Evolutionary conservation across 140 eudicot genomes (phyloP).

Genomic region (Erigeron philadelphicus): DNA sequence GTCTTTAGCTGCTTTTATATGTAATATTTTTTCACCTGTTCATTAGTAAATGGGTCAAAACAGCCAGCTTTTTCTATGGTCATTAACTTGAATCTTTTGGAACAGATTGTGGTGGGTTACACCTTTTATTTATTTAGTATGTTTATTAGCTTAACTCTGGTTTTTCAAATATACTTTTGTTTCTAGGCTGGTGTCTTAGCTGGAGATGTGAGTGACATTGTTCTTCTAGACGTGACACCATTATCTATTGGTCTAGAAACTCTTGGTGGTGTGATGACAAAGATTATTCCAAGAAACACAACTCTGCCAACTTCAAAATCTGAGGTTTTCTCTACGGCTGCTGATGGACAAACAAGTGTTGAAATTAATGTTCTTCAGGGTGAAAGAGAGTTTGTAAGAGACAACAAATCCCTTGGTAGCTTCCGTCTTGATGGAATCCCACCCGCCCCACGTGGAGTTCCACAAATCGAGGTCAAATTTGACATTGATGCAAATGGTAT

Average conservation of each 20-base stretch:
- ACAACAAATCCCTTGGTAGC: conserved; percentile 91
- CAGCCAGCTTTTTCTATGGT: too few relatives aligned
- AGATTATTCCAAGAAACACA: conserved; percentile 84
- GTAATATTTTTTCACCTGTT: too few relatives aligned
- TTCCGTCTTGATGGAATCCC: conserved; percentile 98
- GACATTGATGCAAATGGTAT: conserved; percentile 95
- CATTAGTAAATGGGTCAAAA: too few relatives aligned
- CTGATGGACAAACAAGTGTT: conserved; percentile 96
- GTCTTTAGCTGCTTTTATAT: too few relatives aligned
- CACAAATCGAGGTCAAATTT: conserved; percentile 88
- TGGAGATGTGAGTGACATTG: conserved; percentile 91
- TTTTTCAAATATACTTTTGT: background rate
- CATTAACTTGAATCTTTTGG: background rate
- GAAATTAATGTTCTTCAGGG: conserved; percentile 94
- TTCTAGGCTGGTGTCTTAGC: conserved; percentile 92
- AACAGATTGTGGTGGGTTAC: background rate
- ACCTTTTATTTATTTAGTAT: background rate
- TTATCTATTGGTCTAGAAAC: conserved; percentile 87
- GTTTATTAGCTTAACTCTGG: background rate
- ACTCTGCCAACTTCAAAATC: conserved; percentile 90
- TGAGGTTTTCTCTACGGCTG: conserved; percentile 96
- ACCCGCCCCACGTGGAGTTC: conserved; percentile 97
- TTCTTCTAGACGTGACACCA: conserved; percentile 88
- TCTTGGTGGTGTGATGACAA: conserved; percentile 96
- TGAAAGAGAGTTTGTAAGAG: conserved; percentile 91